Evolutionary conservation across 2,329 filamentous ascomycete species (phyloP).

Genomic region (Penicillium sp.): DNA sequence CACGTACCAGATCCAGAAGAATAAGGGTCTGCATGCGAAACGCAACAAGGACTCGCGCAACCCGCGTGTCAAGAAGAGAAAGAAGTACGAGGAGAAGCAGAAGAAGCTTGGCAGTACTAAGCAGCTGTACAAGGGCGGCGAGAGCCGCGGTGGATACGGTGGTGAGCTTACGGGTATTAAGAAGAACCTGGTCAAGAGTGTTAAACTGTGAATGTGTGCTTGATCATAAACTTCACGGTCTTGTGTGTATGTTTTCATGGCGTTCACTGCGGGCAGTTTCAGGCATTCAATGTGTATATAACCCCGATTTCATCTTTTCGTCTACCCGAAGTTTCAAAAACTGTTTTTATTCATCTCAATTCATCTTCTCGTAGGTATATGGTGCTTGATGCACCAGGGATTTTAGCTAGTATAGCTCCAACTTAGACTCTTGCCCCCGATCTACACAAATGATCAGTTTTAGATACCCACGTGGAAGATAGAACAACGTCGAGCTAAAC

Average conservation of each 20-base stretch:
- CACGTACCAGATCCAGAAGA: conserved; percentile 92
- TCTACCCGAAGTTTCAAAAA: conserved; percentile 3
- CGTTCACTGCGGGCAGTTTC: conserved; percentile 21
- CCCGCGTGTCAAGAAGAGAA: conserved; percentile 95
- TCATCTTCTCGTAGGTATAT: neutral
- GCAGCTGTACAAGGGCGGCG: conserved; percentile 79
- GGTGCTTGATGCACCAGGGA: neutral
- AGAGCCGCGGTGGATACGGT: conserved; percentile 79
- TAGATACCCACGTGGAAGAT: neutral
- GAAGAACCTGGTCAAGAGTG: conserved; percentile 85
- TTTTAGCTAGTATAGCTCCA: neutral
- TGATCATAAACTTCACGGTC: conserved; percentile 16
- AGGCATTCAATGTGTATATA: conserved; percentile 27
- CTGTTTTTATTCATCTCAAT: neutral
- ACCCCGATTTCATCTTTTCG: conserved; percentile 19
- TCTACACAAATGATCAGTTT: neutral
- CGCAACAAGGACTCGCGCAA: conserved; percentile 94
- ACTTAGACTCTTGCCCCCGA: neutral
- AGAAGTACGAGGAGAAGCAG: conserved; percentile 93
- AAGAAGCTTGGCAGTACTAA: conserved; percentile 92
- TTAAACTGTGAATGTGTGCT: conserved; percentile 65
- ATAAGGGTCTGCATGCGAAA: conserved; percentile 87
- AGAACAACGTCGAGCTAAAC: neutral
- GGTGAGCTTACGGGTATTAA: conserved; percentile 97
- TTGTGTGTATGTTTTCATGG: conserved; percentile 18